Conservation (phyloP, 805 yeast species). For the Wickerhamiella siamensis region DNA sequence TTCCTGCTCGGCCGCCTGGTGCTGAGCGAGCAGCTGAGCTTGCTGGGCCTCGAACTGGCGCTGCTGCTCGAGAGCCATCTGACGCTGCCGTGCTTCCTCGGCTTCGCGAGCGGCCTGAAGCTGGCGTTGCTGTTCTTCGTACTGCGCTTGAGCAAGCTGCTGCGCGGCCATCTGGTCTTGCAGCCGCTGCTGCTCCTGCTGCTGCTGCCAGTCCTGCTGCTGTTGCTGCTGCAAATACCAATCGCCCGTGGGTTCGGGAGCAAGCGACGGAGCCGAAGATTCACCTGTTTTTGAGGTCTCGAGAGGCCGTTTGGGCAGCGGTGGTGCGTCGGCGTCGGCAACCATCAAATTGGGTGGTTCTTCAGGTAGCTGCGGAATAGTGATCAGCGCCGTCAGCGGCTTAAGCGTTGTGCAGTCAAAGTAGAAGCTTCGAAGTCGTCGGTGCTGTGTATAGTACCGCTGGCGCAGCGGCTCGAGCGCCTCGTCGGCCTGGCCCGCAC, state of each 20-base stretch:
- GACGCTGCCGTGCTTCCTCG: constrained; percentile 53
- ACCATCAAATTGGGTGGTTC: constrained; percentile 45
- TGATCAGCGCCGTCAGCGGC: constrained; percentile 64
- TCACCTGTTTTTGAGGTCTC: constrained; percentile 16
- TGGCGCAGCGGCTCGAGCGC: constrained; percentile 62
- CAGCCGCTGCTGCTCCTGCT: constrained; percentile 45
- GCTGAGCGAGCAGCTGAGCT: constrained; percentile 50
- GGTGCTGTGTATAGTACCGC: constrained; percentile 56
- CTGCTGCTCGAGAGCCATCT: constrained; percentile 55
- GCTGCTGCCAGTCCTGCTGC: constrained; percentile 40
- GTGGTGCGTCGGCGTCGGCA: constrained; percentile 33
- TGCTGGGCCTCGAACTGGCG: constrained; percentile 61
- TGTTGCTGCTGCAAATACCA: constrained; percentile 30
- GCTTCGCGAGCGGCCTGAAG: constrained; percentile 47
- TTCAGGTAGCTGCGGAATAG: constrained; percentile 53
- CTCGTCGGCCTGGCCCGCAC: constrained; percentile 56
- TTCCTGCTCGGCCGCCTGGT: constrained; percentile 58
- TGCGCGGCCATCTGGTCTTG: not conserved
- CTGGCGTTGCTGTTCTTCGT: constrained; percentile 44
- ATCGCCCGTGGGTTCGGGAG: constrained; percentile 24
- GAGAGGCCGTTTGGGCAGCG: constrained; percentile 30
- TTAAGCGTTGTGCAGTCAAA: constrained; percentile 80
- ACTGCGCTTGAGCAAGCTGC: constrained; percentile 25
- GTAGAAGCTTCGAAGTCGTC: constrained; percentile 63
- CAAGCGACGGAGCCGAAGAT: constrained; percentile 19